Conservation (phyloP, 2,329 filamentous ascomycete genomes). For the Conoideocrella luteorostrata region DNA sequence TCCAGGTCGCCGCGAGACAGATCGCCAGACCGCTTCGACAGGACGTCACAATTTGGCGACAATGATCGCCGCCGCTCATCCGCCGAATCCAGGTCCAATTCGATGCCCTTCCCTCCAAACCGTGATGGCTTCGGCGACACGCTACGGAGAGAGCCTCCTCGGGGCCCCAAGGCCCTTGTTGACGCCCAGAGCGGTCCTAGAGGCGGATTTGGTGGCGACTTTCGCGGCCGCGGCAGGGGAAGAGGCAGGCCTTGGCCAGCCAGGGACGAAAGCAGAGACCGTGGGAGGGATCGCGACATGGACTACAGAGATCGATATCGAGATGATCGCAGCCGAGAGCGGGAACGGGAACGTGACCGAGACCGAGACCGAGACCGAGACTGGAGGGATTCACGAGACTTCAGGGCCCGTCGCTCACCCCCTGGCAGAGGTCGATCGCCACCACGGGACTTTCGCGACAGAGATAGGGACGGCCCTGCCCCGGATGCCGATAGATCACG, state of each 20-base stretch:
- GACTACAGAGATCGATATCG: slow-evolving; percentile 8
- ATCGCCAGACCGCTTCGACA: slow-evolving; percentile 60
- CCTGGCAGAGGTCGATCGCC: slow-evolving; percentile 57
- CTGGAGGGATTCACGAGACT: slow-evolving; percentile 34
- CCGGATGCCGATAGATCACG: slow-evolving; percentile 63
- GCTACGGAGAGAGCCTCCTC: slow-evolving; percentile 62
- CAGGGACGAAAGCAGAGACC: slow-evolving; percentile 56
- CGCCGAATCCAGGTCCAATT: slow-evolving; percentile 49
- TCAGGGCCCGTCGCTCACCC: slow-evolving; percentile 49
- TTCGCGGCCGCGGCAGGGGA: slow-evolving; percentile 45
- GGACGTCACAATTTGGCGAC: slow-evolving; percentile 50
- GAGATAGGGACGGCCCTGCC: slow-evolving; percentile 49
- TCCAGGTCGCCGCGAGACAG: slow-evolving; percentile 63
- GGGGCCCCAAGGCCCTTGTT: slow-evolving; percentile 73
- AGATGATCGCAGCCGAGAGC: slow-evolving; percentile 40
- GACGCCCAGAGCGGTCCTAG: slow-evolving; percentile 64
- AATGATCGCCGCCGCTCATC: slow-evolving; percentile 65
- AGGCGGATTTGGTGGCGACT: slow-evolving; percentile 60
- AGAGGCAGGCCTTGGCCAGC: slow-evolving; percentile 50
- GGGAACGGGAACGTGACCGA: slow-evolving; percentile 51
- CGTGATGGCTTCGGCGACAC: slow-evolving; percentile 53
- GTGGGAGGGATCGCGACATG: slow-evolving; percentile 24
- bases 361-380: slow-evolving; percentile 46
- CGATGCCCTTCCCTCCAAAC: slow-evolving; percentile 53
- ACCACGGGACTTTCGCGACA: slow-evolving; percentile 58